Base-by-base conservation (phyloP, 306 rosid genomes). In the Dryas drummondii region DNA sequence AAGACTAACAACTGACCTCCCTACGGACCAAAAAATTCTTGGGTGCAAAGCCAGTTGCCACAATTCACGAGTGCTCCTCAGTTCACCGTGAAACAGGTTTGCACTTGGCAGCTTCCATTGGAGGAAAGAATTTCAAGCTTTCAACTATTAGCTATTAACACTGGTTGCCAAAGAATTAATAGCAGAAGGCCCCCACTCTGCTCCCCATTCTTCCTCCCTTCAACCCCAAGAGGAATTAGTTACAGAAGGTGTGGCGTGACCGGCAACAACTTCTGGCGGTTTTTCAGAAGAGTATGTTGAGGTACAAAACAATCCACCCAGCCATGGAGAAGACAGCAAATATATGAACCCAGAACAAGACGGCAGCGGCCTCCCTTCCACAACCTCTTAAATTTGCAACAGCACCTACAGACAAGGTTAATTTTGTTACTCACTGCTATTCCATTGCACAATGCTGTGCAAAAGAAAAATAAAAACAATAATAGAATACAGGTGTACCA, bases 351-450 rank as follows among this genome's bases (percentile, higher is more conserved):
- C 99, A 96, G 79, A 96, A 96, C 67, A 96, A 82, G 11, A 92
- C 84, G 0, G 96, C 98, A 41, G 99, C 99, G 32, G 99, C 91
- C 48, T 96, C 98, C 82, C 80, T 87, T 66, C 99, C 99, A 50
- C 99, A 96, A 40, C 99, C 99, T 87, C 96, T 89, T 80, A 96
- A 87, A 88, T 81, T 96, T 52, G 99, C 99, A 81, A 96, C 92
- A 19, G 99, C 98, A 66, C 98, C 99, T 96, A 81, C 80, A 53
- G 62, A 70, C 22, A 77, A 76, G 57, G 68, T 59, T 47, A 12
- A 60, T 59, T 27, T 27, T 37, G 22, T 58, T 47, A 72, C 58
- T 57, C 55, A 42, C 41, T 54, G 17, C 41, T 17, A 54, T 37
- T 70, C 27, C 62, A 37, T 40, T n/a, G 26, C 6, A 42, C 26